phyloP scores from a whole-genome alignment of 805 yeast species.

The Hanseniaspora singularis region DNA sequence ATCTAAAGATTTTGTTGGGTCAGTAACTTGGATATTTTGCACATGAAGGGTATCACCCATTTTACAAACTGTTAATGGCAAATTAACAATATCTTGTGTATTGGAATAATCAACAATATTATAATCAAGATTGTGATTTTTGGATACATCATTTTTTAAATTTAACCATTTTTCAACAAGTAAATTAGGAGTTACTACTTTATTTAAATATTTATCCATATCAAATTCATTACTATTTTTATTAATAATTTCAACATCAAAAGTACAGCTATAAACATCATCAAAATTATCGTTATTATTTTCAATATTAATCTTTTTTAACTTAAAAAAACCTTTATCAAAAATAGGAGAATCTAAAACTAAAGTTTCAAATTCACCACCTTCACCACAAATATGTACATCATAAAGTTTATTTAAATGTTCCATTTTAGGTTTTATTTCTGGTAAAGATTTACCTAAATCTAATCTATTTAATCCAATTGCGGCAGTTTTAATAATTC shows the following conservation, averaged over 20 bases:
- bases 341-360: constrained; percentile 88
- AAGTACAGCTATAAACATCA: constrained; percentile 57
- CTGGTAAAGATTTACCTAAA: constrained; percentile 54
- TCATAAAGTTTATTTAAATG: constrained; percentile 55
- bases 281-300: constrained; percentile 35
- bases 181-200: constrained; percentile 27
- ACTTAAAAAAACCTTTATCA: constrained; percentile 30
- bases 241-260: constrained; percentile 41
- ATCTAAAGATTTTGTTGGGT: constrained; percentile 24
- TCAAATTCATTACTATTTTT: constrained; percentile 23
- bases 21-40: constrained; percentile 33
- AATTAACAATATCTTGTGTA: not conserved
- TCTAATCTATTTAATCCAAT: constrained; percentile 59
- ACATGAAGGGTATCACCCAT: constrained; percentile 31
- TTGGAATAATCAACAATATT: too few species aligned
- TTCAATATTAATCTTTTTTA: constrained; percentile 24
- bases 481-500: constrained; percentile 87
- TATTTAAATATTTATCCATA: constrained; percentile 29
- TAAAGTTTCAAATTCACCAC: constrained; percentile 93
- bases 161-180: constrained; percentile 23
- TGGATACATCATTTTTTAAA: constrained; percentile 12
- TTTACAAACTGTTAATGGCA: constrained; percentile 17
- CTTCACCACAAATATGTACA: constrained; percentile 95
- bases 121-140: not conserved
- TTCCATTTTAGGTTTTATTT: constrained; percentile 47